A percentile compares a stretch with the other conserved stretches of the same genome.
These are phyloP conservation scores for Moesziomyces sp. DNA, from an alignment of 1,284 basidiomycete species.

Conservation along the genomic window DNA sequence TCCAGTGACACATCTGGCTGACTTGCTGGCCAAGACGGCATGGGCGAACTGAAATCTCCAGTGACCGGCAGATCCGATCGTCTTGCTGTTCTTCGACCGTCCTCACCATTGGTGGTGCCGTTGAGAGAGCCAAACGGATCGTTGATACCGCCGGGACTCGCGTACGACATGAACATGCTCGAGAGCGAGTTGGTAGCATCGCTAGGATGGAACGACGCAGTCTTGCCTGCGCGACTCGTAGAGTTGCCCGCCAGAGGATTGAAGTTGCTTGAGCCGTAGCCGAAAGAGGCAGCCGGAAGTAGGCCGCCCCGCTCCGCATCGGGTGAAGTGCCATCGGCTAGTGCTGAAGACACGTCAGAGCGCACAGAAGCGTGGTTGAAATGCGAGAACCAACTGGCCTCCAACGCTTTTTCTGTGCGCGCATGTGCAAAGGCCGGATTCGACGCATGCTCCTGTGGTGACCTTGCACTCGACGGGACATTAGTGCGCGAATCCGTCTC, in stretches of 20 bases:
- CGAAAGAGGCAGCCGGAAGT: slow-evolving; percentile 23
- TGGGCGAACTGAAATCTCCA: slow-evolving; percentile 10
- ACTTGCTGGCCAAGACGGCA: slow-evolving; percentile 4
- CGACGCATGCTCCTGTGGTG: background rate
- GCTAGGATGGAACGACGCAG: slow-evolving; percentile 21
- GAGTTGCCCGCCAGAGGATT: slow-evolving; percentile 46
- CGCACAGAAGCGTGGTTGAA: slow-evolving; percentile 28
- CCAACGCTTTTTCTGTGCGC: slow-evolving; percentile 14
- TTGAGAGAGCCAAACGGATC: slow-evolving; percentile 2
- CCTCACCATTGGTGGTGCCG: background rate
- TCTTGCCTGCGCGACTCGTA: slow-evolving; percentile 15
- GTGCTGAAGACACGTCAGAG: slow-evolving; percentile 31
- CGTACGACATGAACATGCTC: slow-evolving; percentile 44
- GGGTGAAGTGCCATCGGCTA: slow-evolving; percentile 28
- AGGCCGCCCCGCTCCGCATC: slow-evolving; percentile 12
- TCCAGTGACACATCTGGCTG: slow-evolving; percentile 11
- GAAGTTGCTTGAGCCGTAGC: slow-evolving; percentile 41
- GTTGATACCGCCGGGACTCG: background rate
- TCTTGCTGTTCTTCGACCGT: slow-evolving; percentile 7
- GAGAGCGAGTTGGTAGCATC: slow-evolving; percentile 35
- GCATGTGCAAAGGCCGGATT: background rate
- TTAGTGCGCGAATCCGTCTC: background rate
- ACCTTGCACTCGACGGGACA: background rate
- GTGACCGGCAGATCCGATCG: slow-evolving; percentile 8
- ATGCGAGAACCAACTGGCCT: slow-evolving; percentile 38